phyloP scores from a whole-genome alignment of 345 rosid genomes.

The Eucalyptus sideroxylon region DNA sequence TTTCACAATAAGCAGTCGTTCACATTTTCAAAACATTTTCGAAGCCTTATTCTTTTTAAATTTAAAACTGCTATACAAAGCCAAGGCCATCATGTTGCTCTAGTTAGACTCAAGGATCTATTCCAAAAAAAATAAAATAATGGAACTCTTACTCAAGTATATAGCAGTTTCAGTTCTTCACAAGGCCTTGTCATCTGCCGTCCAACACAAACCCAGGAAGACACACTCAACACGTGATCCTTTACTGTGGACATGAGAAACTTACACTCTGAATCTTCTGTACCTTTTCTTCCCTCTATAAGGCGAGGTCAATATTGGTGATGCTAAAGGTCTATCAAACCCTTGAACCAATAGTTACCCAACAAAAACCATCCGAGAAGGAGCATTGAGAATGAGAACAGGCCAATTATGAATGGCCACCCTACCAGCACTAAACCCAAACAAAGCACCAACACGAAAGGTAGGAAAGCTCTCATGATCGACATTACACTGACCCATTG shows the following conservation, averaged over 20 bases:
- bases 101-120: neutral
- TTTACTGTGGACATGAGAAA: neutral
- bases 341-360: conserved; percentile 51
- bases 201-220: neutral
- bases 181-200: neutral
- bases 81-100: neutral
- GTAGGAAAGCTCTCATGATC: conserved; percentile 59
- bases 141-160: neutral
- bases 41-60: neutral
- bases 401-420: conserved; percentile 80
- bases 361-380: conserved; percentile 61
- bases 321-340: conserved; percentile 40
- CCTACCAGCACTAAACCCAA: conserved; percentile 47
- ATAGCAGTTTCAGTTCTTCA: neutral
- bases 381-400: conserved; percentile 47
- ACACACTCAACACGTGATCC: neutral
- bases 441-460: conserved; percentile 45
- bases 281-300: neutral
- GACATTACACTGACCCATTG: conserved; percentile 55
- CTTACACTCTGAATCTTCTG: neutral
- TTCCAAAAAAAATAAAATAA: neutral
- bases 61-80: neutral
- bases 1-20: neutral
- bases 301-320: neutral
- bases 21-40: neutral